phyloP scores from a whole-genome alignment of 140 eudicot species.

The Stevia rebaudiana region DNA sequence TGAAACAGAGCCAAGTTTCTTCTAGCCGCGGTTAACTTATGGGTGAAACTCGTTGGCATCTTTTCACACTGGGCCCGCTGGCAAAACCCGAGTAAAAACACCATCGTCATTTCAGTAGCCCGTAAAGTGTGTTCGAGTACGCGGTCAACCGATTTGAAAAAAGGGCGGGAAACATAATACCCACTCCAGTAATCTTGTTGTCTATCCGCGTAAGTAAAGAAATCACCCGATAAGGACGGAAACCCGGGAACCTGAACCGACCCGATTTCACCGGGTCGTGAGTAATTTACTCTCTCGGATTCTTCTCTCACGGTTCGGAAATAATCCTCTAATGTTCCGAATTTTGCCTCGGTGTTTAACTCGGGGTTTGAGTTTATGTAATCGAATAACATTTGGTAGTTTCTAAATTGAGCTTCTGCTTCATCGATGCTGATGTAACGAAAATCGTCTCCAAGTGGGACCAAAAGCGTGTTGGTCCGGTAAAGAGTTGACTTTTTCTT shows the following conservation, averaged over 20 bases:
- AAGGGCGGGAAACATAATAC: slow-evolving; percentile 93
- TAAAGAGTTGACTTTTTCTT: slow-evolving; percentile 80
- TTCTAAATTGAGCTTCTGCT: slow-evolving; percentile 96
- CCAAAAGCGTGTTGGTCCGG: slow-evolving; percentile 82
- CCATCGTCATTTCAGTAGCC: slow-evolving; percentile 80
- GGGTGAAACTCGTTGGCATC: slow-evolving; percentile 62
- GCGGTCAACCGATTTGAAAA: slow-evolving; percentile 94
- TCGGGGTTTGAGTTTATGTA: slow-evolving; percentile 70
- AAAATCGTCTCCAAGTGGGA: slow-evolving; percentile 95
- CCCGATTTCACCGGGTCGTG: slow-evolving; percentile 72
- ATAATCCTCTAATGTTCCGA: slow-evolving; percentile 91
- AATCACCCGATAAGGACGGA: slow-evolving; percentile 89
- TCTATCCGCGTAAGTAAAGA: slow-evolving; percentile 89
- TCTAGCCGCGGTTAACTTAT: slow-evolving; percentile 82
- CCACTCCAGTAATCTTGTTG: slow-evolving; percentile 98
- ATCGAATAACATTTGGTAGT: slow-evolving; percentile 82
- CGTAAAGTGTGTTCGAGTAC: slow-evolving; percentile 94
- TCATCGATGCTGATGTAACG: slow-evolving; percentile 86
- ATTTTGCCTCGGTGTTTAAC: slow-evolving; percentile 75
- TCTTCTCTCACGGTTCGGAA: slow-evolving; percentile 75
- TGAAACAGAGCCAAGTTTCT: slow-evolving; percentile 91
- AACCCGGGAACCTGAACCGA: slow-evolving; percentile 80
- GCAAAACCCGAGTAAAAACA: slow-evolving; percentile 70
- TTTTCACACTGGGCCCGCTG: slow-evolving; percentile 84
- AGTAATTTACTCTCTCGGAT: slow-evolving; percentile 64